phyloP scores from a whole-genome alignment of 495 filamentous ascomycete genomes.

The Podospora bellae-mahoneyi region DNA sequence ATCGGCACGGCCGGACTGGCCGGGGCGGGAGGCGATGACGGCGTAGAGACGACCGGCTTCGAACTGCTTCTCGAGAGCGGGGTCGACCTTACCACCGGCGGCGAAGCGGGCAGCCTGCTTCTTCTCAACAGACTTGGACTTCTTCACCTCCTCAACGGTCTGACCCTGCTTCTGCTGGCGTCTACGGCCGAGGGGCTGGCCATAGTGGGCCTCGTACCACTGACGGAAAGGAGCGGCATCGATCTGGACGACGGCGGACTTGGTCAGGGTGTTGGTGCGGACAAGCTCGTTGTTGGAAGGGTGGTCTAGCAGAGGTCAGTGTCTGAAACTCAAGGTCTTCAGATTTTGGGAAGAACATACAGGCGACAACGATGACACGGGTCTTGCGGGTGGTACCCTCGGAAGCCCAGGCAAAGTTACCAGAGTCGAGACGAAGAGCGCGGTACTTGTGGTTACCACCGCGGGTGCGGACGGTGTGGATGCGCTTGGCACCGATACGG shows the following conservation, averaged over 20 bases:
- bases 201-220: constrained; percentile 99
- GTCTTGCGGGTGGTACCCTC: constrained; percentile 97
- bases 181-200: constrained; percentile 77
- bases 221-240: constrained; percentile 98
- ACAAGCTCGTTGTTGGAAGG: constrained; percentile 99
- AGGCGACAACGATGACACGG: constrained; percentile 95
- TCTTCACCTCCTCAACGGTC: constrained; percentile 69
- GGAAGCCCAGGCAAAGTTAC: constrained; percentile 99
- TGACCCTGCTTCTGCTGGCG: constrained; percentile 75
- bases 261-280: constrained; percentile 99
- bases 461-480: constrained; percentile 97
- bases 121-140: constrained; percentile 87
- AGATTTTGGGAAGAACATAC: constrained; percentile 21
- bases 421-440: constrained; percentile 96
- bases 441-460: constrained; percentile 99
- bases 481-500: constrained; percentile 96
- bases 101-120: constrained; percentile 88
- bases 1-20: constrained; percentile 93
- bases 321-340: background rate
- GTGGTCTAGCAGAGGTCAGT: constrained; percentile 53
- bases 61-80: constrained; percentile 92
- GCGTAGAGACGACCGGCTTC: constrained; percentile 96
- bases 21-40: constrained; percentile 84
- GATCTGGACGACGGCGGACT: constrained; percentile 95
- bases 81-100: constrained; percentile 86